Base-by-base conservation (phyloP, 768 basidiomycete genomes). In the Suillus spraguei region DNA sequence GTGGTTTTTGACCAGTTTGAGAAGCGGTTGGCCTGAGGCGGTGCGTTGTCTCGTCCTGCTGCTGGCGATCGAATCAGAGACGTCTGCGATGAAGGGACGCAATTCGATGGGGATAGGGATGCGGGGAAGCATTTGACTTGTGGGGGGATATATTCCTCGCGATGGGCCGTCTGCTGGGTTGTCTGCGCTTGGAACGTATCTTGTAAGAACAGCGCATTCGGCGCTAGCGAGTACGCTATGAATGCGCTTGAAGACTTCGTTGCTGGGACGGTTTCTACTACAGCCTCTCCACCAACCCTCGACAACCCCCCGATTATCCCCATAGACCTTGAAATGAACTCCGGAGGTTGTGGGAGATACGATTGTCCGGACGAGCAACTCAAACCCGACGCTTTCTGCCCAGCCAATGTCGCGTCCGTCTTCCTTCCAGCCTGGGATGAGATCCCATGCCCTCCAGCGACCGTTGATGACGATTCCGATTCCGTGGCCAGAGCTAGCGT, bases 371-470 rank as follows among this genome's bases (percentile, higher is more conserved):
- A 76, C 66, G 33, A 82, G 77, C 28, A 83, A 65, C 36, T 81
- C 71, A 64, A 84, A 81, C 0, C 79, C 79, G 16, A 83, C 67
- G 0, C 80, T 79, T 67, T 85, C 81, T 11, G 80, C 81, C 81
- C 83, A 85, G 0, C 69, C 70, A 60, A 85, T 85, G 60, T 83
- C 78, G 0, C 74, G 38, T 0, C 69, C 63, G 16, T 72, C 67
- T 0, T 58, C 32, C 32, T 73, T 66, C 79, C 78, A 80, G 0
- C 71, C 72, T 4, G 69, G 71, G 5, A 71, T 42, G 14, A 80
- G 72, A 2, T 62, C 10, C 73, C 75, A 79, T 0, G 76, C 77
- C 16, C 75, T 52, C 80, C 63, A 63, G 9, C 28, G 32, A 0
- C 63, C 39, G 1, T 41, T 42, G 36, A 63, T 42, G 28, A 28